Evolutionary conservation across 1,139 yeast species (phyloP).

Genomic region (Diutina pseudorugosa): DNA sequence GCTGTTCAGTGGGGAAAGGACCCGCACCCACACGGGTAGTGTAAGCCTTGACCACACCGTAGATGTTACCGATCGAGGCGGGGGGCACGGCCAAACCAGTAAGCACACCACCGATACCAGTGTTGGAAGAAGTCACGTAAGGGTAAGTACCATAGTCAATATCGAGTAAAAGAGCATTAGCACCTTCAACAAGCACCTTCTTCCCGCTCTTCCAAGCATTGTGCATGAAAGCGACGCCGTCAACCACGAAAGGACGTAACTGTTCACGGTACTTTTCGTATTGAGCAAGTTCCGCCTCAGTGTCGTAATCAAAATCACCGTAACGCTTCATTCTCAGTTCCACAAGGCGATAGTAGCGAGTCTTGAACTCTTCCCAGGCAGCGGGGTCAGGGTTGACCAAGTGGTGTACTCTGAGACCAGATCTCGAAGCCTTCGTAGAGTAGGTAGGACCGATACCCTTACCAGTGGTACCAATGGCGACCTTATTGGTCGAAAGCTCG

Average conservation of each 20-base stretch:
- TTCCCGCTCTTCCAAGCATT: conserved; percentile 65
- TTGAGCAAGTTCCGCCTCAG: conserved; percentile 64
- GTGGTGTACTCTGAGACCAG: conserved; percentile 95
- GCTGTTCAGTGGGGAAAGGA: conserved; percentile 97
- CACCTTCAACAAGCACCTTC: conserved; percentile 92
- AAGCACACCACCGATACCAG: conserved; percentile 96
- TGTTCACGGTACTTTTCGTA: conserved; percentile 65
- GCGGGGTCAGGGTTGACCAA: conserved; percentile 80
- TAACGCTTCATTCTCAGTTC: conserved; percentile 78
- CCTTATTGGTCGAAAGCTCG: conserved; percentile 74
- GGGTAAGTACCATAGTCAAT: conserved; percentile 98
- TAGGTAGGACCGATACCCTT: conserved; percentile 99
- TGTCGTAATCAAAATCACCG: conserved; percentile 84
- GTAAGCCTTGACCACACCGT: conserved; percentile 97
- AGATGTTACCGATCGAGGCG: conserved; percentile 58
- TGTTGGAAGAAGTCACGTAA: conserved; percentile 87
- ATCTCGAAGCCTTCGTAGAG: conserved; percentile 92
- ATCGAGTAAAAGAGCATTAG: conserved; percentile 96
- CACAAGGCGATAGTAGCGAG: conserved; percentile 63
- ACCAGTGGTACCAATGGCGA: conserved; percentile 96
- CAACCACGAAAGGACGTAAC: conserved; percentile 86
- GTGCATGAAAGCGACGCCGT: conserved; percentile 84
- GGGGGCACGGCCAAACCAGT: conserved; percentile 98
- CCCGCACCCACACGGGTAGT: conserved; percentile 99
- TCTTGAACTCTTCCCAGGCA: conserved; percentile 87